Evolutionary conservation across 2,329 filamentous ascomycete species (phyloP).

Genomic region (Alternaria brassicae): DNA sequence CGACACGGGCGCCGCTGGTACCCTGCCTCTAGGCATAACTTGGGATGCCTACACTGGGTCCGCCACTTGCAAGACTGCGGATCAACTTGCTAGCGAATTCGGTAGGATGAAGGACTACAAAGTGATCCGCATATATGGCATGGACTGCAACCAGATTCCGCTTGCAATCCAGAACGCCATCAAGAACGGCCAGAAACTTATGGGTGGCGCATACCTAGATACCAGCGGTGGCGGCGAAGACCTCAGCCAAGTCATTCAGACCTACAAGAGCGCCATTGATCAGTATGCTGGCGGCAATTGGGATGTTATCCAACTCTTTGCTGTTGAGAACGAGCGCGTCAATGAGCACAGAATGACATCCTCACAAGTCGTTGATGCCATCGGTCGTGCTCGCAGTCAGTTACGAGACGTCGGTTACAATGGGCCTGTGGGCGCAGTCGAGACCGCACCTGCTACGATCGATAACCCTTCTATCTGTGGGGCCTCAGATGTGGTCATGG

Average conservation of each 20-base stretch:
- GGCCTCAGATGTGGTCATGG: constrained; percentile 77
- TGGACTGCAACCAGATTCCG: constrained; percentile 76
- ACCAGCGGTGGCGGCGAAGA: constrained; percentile 51
- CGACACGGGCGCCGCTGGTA: constrained; percentile 1
- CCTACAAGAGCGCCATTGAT: constrained; percentile 65
- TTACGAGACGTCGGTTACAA: constrained; percentile 70
- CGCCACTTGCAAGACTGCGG: constrained; percentile 67
- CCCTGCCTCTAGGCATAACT: constrained; percentile 42
- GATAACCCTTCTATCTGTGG: constrained; percentile 73
- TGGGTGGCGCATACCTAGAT: constrained; percentile 76
- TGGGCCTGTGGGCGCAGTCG: constrained; percentile 79
- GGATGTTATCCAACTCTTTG: constrained; percentile 72
- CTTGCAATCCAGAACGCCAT: constrained; percentile 69
- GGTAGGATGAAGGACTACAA: constrained; percentile 64
- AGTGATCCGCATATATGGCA: constrained; percentile 78
- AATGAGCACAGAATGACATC: constrained; percentile 60
- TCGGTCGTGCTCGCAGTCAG: constrained; percentile 63
- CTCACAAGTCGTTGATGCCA: constrained; percentile 63
- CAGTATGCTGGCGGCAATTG: constrained; percentile 62
- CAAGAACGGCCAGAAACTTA: constrained; percentile 71
- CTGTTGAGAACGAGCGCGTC: constrained; percentile 82
- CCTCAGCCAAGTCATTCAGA: constrained; percentile 61
- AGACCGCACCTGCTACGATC: constrained; percentile 75
- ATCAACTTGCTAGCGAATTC: constrained; percentile 71
- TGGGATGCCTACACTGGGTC: constrained; percentile 43